These are phyloP conservation scores for Dryas alaskensis DNA, from an alignment of 306 rosid genomes.

Conservation along the genomic window DNA sequence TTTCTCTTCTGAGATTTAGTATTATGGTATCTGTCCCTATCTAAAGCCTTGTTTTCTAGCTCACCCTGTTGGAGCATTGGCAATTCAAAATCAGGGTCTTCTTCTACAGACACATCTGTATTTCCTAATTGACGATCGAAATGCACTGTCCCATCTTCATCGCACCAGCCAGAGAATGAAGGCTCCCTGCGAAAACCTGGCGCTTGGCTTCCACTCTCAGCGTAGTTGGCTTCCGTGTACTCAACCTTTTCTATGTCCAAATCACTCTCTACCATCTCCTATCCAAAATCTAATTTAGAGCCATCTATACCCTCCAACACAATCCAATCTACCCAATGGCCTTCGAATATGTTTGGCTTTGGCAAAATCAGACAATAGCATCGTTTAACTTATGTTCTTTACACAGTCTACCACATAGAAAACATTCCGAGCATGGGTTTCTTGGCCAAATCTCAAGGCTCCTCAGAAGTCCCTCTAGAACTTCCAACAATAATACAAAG, in stretches of 20 bases:
- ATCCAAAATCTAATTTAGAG: conserved; percentile 26
- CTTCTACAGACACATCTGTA: conserved; percentile 42
- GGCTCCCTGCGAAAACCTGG: conserved; percentile 52
- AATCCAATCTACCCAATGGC: conserved; percentile 27
- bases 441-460: conserved; percentile 24
- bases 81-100: conserved; percentile 58
- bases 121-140: conserved; percentile 38
- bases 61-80: conserved; percentile 48
- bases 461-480: conserved; percentile 1
- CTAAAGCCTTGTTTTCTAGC: conserved; percentile 34
- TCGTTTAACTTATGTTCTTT: conserved; percentile 21
- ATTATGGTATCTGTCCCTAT: conserved; percentile 32
- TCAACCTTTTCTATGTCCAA: conserved; percentile 42
- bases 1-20: conserved; percentile 41
- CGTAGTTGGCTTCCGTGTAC: conserved; percentile 22
- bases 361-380: conserved; percentile 27
- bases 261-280: conserved; percentile 62
- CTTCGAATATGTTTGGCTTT: conserved; percentile 24
- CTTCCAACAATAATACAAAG: background rate
- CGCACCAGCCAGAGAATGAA: conserved; percentile 74
- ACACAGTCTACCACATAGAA: conserved; percentile 20
- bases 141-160: conserved; percentile 45
- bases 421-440: conserved; percentile 13
- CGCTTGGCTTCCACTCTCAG: conserved; percentile 37
- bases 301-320: conserved; percentile 34